Evolutionary conservation across 495 filamentous ascomycete genomes (phyloP).

Genomic region (Astrothelium macrocarpum): DNA sequence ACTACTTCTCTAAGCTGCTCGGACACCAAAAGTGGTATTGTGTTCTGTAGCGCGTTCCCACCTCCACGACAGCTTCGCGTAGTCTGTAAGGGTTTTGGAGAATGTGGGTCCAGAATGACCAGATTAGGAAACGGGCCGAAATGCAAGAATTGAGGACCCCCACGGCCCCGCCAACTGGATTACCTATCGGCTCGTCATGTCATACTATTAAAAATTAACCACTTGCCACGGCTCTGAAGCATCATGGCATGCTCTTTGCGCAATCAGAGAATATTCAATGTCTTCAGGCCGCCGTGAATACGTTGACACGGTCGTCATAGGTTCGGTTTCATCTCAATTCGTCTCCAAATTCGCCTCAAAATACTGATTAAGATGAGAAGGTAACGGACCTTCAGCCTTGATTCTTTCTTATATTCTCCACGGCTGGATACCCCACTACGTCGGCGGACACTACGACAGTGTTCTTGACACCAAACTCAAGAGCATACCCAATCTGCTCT

Average conservation of each 20-base stretch:
- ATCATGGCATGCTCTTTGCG: neutral
- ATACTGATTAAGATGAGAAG: slow-evolving; percentile 21
- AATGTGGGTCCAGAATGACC: neutral
- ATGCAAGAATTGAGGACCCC: neutral
- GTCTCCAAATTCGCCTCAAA: neutral
- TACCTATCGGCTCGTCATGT: neutral
- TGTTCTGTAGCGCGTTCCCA: no score
- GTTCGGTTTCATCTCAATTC: slow-evolving; percentile 10
- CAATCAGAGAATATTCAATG: slow-evolving; percentile 13
- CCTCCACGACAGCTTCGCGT: no score
- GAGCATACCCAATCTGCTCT: slow-evolving; percentile 35
- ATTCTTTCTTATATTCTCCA: slow-evolving; percentile 61
- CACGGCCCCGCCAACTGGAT: neutral
- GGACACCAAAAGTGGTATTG: neutral
- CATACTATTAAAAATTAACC: neutral
- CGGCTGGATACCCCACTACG: slow-evolving; percentile 53
- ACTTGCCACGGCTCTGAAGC: neutral
- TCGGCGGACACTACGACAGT: slow-evolving; percentile 50
- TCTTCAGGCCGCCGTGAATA: slow-evolving; percentile 16
- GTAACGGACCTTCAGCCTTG: slow-evolving; percentile 58
- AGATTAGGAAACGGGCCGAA: neutral
- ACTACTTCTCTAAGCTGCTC: no score
- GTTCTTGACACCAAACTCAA: slow-evolving; percentile 49
- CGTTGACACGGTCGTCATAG: slow-evolving; percentile 35
- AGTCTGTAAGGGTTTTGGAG: neutral